These are phyloP conservation scores for Aureobasidium sp. DNA, from an alignment of 2,329 filamentous ascomycete genomes.

Conservation along the genomic window DNA sequence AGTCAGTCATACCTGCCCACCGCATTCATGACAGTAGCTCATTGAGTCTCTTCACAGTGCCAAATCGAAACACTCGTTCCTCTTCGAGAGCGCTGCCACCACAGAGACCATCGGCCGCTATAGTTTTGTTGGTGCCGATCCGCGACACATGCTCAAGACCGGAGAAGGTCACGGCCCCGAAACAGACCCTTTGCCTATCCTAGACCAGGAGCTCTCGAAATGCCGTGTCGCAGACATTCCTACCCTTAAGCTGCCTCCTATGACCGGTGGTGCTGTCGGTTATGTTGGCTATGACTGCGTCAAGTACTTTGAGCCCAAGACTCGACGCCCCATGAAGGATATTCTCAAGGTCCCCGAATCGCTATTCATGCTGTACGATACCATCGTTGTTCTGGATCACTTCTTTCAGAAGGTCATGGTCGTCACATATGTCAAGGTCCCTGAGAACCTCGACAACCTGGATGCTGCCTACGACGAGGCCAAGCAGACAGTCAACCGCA, in stretches of 20 bases:
- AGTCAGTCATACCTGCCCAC: constrained; percentile 46
- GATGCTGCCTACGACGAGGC: constrained; percentile 64
- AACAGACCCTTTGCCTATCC: constrained; percentile 72
- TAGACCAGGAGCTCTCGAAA: constrained; percentile 73
- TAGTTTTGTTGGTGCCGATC: constrained; percentile 76
- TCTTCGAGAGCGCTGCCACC: constrained; percentile 88
- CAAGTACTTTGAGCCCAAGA: constrained; percentile 95
- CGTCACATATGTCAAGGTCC: constrained; percentile 77
- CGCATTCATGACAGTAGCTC: constrained; percentile 17
- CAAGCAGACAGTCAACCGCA: constrained; percentile 54
- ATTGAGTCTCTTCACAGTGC: constrained; percentile 32
- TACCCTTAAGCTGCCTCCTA: constrained; percentile 70
- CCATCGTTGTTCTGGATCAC: constrained; percentile 87
- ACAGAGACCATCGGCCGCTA: constrained; percentile 91
- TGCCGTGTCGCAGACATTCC: constrained; percentile 78
- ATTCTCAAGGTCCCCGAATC: constrained; percentile 84
- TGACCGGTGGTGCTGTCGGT: constrained; percentile 88
- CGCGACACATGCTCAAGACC: constrained; percentile 74
- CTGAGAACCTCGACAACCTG: constrained; percentile 46
- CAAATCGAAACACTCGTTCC: constrained; percentile 74
- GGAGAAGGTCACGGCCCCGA: constrained; percentile 80
- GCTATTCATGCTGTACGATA: constrained; percentile 95
- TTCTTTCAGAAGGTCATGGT: constrained; percentile 91
- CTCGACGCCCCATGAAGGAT: constrained; percentile 75
- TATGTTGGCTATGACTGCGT: constrained; percentile 98